Evolutionary conservation across 352 stramenopile species (phyloP).

Genomic region (Phytophthora hybrid): DNA sequence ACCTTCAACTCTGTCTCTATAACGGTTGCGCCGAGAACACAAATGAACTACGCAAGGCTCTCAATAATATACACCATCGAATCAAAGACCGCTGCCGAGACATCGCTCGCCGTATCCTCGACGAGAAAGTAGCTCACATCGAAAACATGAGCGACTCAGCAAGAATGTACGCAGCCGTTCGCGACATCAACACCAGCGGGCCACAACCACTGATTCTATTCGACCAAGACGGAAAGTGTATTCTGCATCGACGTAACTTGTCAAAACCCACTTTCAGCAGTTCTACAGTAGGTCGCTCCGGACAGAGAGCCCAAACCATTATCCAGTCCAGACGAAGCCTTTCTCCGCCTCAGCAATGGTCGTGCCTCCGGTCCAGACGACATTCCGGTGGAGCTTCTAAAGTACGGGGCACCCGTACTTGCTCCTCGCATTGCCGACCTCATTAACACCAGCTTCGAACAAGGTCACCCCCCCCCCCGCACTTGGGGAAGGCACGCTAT

Average conservation of each 20-base stretch:
- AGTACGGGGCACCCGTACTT: background rate
- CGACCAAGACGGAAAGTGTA: slow-evolving; percentile 9
- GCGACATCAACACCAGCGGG: background rate
- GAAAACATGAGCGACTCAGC: background rate
- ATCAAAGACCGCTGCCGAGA: too few species aligned
- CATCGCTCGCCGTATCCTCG: too few species aligned
- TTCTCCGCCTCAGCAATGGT: background rate
- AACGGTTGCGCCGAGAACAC: too few species aligned
- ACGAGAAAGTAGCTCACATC: too few species aligned
- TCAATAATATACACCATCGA: too few species aligned
- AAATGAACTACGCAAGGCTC: too few species aligned
- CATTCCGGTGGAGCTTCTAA: background rate
- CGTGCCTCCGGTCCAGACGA: slow-evolving; percentile 1
- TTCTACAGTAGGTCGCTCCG: too few species aligned
- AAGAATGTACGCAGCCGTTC: background rate
- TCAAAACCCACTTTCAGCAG: too few species aligned
- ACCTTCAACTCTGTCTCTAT: too few species aligned
- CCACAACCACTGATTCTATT: background rate
- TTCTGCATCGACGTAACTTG: background rate
- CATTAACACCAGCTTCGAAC: slow-evolving; percentile 6
- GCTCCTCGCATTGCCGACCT: background rate
- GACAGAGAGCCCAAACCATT: background rate
- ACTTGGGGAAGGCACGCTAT: background rate
- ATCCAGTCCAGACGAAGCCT: background rate
- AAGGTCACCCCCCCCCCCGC: background rate